Conservation (phyloP, 148 eudicot genomes). For the Silene latifolia region DNA sequence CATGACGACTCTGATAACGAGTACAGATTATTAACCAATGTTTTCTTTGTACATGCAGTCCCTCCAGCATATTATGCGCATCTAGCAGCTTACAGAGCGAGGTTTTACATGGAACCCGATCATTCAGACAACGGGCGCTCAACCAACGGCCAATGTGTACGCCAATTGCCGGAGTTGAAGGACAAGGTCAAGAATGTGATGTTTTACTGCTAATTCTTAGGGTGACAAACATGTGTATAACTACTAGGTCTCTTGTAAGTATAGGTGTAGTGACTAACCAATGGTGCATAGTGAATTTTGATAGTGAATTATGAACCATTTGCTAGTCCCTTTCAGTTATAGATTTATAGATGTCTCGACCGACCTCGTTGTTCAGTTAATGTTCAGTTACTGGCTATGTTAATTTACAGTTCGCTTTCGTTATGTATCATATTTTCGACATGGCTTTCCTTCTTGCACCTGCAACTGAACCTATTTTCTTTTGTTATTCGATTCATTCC, state of each 20-base stretch:
- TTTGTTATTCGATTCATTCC: no score
- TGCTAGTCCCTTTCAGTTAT: conserved; percentile 1
- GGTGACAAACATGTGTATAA: conserved; percentile 21
- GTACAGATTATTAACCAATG: neutral
- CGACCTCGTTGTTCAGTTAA: neutral
- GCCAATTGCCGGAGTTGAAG: conserved; percentile 66
- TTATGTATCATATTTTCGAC: neutral
- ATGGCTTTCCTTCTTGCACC: no score
- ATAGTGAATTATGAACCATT: conserved; percentile 10
- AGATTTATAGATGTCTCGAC: neutral
- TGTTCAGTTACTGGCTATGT: neutral
- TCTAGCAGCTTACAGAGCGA: conserved; percentile 78
- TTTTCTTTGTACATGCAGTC: conserved; percentile 38
- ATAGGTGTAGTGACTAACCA: conserved; percentile 29
- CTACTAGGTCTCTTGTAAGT: conserved; percentile 24
- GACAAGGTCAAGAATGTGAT: conserved; percentile 77
- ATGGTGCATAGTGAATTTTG: conserved; percentile 22
- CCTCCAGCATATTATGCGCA: conserved; percentile 91
- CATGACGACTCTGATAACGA: no score
- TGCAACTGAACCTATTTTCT: no score
- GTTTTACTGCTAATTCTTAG: conserved; percentile 60
- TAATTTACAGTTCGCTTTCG: neutral
- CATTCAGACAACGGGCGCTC: conserved; percentile 30
- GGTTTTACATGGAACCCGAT: conserved; percentile 79
- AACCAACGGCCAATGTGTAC: conserved; percentile 37